Base-by-base conservation (phyloP, 768 basidiomycete genomes). In the Hypsizygus marmoreus region DNA sequence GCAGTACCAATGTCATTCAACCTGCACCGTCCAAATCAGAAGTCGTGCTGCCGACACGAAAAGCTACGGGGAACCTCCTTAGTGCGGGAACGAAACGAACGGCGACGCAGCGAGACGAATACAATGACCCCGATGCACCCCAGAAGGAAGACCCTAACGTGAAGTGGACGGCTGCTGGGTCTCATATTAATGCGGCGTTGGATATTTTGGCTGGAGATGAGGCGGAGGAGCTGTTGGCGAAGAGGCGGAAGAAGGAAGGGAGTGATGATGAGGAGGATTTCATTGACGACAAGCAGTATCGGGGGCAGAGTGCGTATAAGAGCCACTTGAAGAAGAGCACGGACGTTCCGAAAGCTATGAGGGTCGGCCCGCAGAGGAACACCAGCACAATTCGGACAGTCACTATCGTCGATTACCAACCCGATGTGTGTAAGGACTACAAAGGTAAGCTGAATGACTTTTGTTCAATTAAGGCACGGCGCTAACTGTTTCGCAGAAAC, bases 391-490 rank as follows among this genome's bases (percentile, higher is more conserved):
- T 99, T 55, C 80, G 93, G 45, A 95, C 91, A 2, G 95, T 95
- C 35, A 98, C 95, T 3, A 86, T 97, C 47, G 79, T 91, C 35
- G 95, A 99, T 73, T 99, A 97, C 68, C 95, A 99, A 66, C 95
- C 95, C 2, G 95, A 98, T 60, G 95, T 99, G 13, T 99, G 95
- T 70, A 99, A 99, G 67, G 95, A 98, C 67, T 99, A 99, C 69
- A 97, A 97, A 83, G 93, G 93, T 91, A 51, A 45, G 85, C 76
- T 49, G 49, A 16, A 3, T 31, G 28, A 41, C 43, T 43, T 20
- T 20, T 33, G 35, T 49, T 44, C 36, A 23, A 36, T 45, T 20
- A 43, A 38, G 36, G 40, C 35, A 8, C 17, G 24, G 11, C 46
- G 50, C 40, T 39, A 41, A 50, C 39, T 58, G 13, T 51, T 39